Evolutionary conservation across 257 asterid genomes (phyloP), one percentile per base, ranked within the genome.

Genomic region (Verbena officinalis): DNA sequence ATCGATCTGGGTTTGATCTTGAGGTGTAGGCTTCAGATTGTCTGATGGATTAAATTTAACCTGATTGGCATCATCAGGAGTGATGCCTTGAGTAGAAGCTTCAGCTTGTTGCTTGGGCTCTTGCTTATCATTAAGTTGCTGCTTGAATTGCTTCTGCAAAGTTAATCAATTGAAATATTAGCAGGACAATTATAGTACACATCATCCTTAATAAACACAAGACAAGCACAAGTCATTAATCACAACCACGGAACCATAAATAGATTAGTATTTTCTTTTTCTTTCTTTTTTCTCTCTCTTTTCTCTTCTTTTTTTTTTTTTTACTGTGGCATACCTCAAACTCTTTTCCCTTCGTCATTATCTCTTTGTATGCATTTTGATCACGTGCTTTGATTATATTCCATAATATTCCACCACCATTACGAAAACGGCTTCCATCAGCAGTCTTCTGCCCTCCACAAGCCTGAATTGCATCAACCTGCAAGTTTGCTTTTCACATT

Each of bases 391-490:
- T 94, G 77, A 90, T 80, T 68, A 94, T 79, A 77, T 81, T 88
- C 99, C 96, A 94, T 46, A 90, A 73, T 79, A 90, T 79, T 52
- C 99, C 98, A 60, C 99, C 96, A 52, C 96, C 96, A 44, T 20
- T 78, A 36, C 96, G 89, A 33, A 44, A 77, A 22, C 96, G 96
- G 66, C 67, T 70, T 19, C 96, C 96, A 78, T 84, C 95, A 12
- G 77, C 71, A 33, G 95, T 88, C 80, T 84, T 88, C 78, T 94
- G 96, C 33, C 99, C 97, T 27, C 97, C 99, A 81, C 95, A 90
- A 52, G 86, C 82, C 81, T 81, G 97, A 75, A 94, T 86, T 52
- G 96, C 99, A 63, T 90, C 95, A 60, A 94, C 97, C 99, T 90
- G 77, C 72, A 81, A 14, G 42, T 49, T 69, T 51, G 16, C n/a